These are phyloP conservation scores for Pelargonium myrrhifolium DNA, from an alignment of 441 rosid species.

Conservation along the genomic window DNA sequence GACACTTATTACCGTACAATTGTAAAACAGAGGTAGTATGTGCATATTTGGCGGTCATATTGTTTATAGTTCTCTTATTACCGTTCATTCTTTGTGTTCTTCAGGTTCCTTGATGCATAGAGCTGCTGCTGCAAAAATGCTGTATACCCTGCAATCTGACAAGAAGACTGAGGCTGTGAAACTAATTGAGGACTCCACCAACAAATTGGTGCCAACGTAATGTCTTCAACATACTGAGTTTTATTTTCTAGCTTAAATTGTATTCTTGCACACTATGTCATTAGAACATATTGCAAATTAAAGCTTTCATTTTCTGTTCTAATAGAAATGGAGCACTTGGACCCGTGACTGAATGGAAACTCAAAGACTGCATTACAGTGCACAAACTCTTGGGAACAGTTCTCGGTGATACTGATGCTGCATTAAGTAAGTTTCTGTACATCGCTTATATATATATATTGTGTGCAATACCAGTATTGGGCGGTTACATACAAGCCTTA, in stretches of 20 bases:
- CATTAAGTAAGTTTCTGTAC: slow-evolving; percentile 53
- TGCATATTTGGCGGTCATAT: background rate
- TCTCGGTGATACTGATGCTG: slow-evolving; percentile 60
- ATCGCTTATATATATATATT: background rate
- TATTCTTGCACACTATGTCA: background rate
- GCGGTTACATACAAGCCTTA: background rate
- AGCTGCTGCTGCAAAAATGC: slow-evolving; percentile 92
- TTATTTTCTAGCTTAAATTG: background rate
- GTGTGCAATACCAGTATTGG: background rate
- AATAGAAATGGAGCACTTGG: slow-evolving; percentile 64
- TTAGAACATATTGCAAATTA: background rate
- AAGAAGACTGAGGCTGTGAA: slow-evolving; percentile 70
- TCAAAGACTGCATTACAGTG: slow-evolving; percentile 72
- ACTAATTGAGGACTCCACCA: slow-evolving; percentile 76
- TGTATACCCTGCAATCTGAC: slow-evolving; percentile 57
- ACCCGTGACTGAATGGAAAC: slow-evolving; percentile 67
- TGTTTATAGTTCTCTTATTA: slow-evolving; percentile 2
- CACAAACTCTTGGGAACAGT: slow-evolving; percentile 59
- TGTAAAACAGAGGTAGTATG: background rate
- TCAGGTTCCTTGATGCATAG: slow-evolving; percentile 97
- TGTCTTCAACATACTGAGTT: slow-evolving; percentile 12
- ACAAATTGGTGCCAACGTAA: slow-evolving; percentile 47
- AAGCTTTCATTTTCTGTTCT: slow-evolving; percentile 2
- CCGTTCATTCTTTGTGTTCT: slow-evolving; percentile 10
- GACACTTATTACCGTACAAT: no score